Evolutionary conservation across 1,284 basidiomycete genomes (phyloP).

Genomic region (Neonothopanus nambi): DNA sequence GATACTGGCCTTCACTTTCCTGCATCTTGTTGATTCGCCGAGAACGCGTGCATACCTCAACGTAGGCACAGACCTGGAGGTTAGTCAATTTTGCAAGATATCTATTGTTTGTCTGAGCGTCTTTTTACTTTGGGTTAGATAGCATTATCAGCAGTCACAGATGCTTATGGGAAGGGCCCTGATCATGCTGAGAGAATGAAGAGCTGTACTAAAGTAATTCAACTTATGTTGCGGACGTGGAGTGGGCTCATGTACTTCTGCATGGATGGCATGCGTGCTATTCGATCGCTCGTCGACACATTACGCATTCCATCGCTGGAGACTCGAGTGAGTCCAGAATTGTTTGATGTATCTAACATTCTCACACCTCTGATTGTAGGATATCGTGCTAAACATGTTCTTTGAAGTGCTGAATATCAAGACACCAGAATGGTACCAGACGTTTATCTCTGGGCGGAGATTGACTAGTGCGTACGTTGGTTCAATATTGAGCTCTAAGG

Average conservation of each 20-base stretch:
- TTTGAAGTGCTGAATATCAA: constrained; percentile 93
- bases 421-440: constrained; percentile 86
- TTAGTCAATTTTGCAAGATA: constrained; percentile 33
- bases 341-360: constrained; percentile 7
- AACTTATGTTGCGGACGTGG: constrained; percentile 89
- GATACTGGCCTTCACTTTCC: constrained; percentile 81
- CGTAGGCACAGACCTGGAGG: constrained; percentile 90
- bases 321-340: constrained; percentile 63
- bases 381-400: constrained; percentile 91
- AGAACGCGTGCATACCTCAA: constrained; percentile 78
- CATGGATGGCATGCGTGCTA: constrained; percentile 84
- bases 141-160: constrained; percentile 84
- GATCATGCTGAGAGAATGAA: constrained; percentile 80
- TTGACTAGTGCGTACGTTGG: constrained; percentile 67
- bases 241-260: constrained; percentile 94
- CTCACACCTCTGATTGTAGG: constrained; percentile 46
- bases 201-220: constrained; percentile 76
- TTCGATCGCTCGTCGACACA: constrained; percentile 84
- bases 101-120: constrained; percentile 17
- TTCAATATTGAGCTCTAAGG: not conserved
- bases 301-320: constrained; percentile 87
- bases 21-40: constrained; percentile 87
- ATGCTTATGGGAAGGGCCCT: constrained; percentile 83
- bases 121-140: constrained; percentile 51
- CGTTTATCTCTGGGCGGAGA: constrained; percentile 84